phyloP scores from a whole-genome alignment of 164 flowering plant species.

The Tetrastigma voinierianum region DNA sequence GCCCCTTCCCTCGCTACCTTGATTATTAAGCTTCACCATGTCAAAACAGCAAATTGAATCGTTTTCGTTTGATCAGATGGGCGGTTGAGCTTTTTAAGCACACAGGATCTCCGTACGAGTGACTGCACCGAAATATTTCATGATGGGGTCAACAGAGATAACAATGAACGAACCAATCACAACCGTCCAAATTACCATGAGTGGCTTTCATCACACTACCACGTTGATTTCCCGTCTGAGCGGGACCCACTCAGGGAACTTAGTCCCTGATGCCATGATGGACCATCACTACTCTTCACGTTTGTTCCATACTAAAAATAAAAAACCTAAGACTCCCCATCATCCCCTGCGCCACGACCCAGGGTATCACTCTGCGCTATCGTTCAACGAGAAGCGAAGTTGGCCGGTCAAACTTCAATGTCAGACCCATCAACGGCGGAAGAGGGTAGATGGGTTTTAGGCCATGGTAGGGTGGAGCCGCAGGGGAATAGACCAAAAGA shows the following conservation, averaged over 20 bases:
- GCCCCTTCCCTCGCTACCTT: too few species aligned
- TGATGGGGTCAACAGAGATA: slow-evolving; percentile 14
- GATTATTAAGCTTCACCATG: too few species aligned
- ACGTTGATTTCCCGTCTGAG: slow-evolving; percentile 8
- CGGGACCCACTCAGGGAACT: slow-evolving; percentile 17
- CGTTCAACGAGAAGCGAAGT: too few species aligned
- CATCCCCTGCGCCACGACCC: not conserved
- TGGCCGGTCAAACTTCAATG: too few species aligned
- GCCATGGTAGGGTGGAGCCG: too few species aligned
- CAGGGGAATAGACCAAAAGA: too few species aligned
- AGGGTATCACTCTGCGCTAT: not conserved
- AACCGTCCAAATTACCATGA: slow-evolving; percentile 27
- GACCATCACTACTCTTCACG: slow-evolving; percentile 17
- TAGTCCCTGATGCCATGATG: slow-evolving; percentile 27
- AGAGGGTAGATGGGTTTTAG: too few species aligned
- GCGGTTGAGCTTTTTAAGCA: not conserved
- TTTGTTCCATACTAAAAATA: not conserved
- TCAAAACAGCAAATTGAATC: too few species aligned
- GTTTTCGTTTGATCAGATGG: too few species aligned
- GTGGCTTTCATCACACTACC: slow-evolving; percentile 1
- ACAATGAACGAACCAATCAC: slow-evolving; percentile 21
- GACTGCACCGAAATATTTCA: not conserved
- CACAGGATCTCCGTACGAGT: not conserved
- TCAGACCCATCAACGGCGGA: too few species aligned
- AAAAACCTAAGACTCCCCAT: not conserved